Conservation (phyloP, 2,329 filamentous ascomycete species). For the Colletotrichum agaves region DNA sequence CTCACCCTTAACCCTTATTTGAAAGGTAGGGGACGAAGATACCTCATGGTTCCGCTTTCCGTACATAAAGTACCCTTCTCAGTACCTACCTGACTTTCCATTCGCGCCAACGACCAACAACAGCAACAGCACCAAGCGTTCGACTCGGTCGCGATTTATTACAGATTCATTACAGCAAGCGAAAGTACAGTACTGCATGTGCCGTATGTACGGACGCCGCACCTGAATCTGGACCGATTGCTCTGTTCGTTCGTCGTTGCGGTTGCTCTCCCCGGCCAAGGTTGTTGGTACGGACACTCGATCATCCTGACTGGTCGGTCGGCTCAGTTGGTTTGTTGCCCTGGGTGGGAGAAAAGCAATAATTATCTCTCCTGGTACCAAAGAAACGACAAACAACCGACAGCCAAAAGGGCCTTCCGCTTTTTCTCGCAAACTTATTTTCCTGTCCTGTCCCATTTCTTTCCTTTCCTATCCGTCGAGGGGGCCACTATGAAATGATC, state of each 20-base stretch:
- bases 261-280: constrained; percentile 5
- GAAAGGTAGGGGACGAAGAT: neutral
- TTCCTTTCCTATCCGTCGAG: constrained; percentile 18
- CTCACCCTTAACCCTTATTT: constrained; percentile 11
- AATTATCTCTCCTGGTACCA: constrained; percentile 36
- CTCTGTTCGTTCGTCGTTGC: constrained; percentile 3
- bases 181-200: constrained; percentile 24
- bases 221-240: constrained; percentile 20
- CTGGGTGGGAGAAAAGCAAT: constrained; percentile 36
- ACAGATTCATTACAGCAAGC: too few relatives aligned
- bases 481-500: constrained; percentile 31
- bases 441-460: constrained; percentile 1
- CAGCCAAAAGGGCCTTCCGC: constrained; percentile 27
- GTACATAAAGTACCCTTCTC: constrained; percentile 9
- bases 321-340: constrained; percentile 19
- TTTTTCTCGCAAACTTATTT: constrained; percentile 25
- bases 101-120: constrained; percentile 10
- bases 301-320: constrained; percentile 22
- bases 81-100: neutral
- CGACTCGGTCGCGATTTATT: constrained; percentile 6
- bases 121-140: neutral
- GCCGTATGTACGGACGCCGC: constrained; percentile 26
- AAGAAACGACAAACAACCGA: constrained; percentile 35
- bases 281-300: constrained; percentile 19
- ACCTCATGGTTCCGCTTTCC: neutral